These are phyloP conservation scores for Carex arenaria DNA, from an alignment of 202 grass and related monocot genomes.

Conservation along the genomic window DNA sequence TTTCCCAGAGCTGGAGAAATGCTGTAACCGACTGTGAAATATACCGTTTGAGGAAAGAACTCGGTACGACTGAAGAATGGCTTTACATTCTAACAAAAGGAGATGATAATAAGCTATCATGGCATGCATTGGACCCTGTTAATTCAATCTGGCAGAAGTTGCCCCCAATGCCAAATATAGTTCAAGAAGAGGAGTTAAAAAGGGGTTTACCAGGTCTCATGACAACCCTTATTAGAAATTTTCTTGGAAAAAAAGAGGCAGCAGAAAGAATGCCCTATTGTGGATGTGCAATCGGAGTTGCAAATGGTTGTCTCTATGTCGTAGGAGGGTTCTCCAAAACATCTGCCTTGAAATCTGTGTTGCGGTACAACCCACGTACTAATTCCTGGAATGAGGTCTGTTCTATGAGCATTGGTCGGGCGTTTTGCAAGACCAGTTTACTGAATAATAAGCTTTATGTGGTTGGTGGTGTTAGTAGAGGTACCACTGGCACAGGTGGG, in stretches of 20 bases:
- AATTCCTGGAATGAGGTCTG: constrained; percentile 71
- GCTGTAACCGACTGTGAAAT: constrained; percentile 42
- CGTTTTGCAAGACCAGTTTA: constrained; percentile 62
- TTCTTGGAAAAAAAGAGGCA: constrained; percentile 45
- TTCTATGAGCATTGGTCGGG: constrained; percentile 53
- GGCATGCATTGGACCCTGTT: constrained; percentile 75
- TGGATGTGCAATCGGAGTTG: constrained; percentile 38
- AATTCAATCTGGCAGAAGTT: constrained; percentile 54
- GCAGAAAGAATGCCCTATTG: constrained; percentile 36
- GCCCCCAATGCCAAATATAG: constrained; percentile 50
- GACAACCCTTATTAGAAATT: constrained; percentile 46
- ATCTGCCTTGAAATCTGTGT: constrained; percentile 48
- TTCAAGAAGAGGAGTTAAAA: constrained; percentile 31
- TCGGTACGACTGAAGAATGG: constrained; percentile 62
- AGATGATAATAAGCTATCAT: constrained; percentile 37
- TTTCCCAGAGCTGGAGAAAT: constrained; percentile 60
- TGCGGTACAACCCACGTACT: constrained; percentile 59
- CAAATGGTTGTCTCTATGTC: constrained; percentile 59
- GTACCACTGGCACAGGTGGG: constrained; percentile 29
- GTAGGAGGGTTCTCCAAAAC: constrained; percentile 62
- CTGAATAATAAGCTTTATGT: constrained; percentile 78
- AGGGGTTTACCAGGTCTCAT: constrained; percentile 35
- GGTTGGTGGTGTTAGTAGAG: constrained; percentile 61
- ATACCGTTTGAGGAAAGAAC: constrained; percentile 52
- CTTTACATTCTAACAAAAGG: constrained; percentile 55